Base-by-base conservation (phyloP, 2,329 filamentous ascomycete species). In the Talaromyces sp. region DNA sequence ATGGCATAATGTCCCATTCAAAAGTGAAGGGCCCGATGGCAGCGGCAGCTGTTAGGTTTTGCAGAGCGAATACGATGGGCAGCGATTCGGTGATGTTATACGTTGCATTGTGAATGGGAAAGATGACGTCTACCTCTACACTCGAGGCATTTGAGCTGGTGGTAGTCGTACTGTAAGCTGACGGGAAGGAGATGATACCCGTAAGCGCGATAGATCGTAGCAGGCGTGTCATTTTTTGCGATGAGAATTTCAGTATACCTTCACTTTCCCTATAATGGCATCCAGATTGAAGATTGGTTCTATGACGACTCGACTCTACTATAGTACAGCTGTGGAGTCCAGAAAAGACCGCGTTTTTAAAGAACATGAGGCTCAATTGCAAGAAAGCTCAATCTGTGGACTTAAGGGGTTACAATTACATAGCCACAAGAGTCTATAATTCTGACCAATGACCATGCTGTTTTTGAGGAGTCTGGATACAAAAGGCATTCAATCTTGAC, bases 41-140 rank as follows among this genome's bases (percentile, higher is more conserved):
- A 40, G 59, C 43, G 13, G 59, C 59, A 17, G 59, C n/a, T n/a
- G 43, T 38, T 38, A 61, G 45, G n/a, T 61, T 61, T 22, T 61
- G 59, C 3, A 61, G 59, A 19, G 59, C 59, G 31, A 61, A 61
- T n/a, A 53, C 31, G 45, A 61, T 51, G 8, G 59, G 59, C 11
- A 61, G 59, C 19, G 59, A 61, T 53, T 61, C 22, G 5, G 59
- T 61, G 27, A 51, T 27, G 13, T 61, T 61, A 19, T 61, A 61
- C 2, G 59, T 61, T 51, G 47, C 45, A 5, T 53, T 61, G 29
- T 61, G 59, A 25, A 61, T 40, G 6, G 59, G 59, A 53, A 61
- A 61, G 31, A 61, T 53, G n/a, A 61, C 17, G 22, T 61, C 59
- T 51, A 61, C 45, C 59, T 61, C 59, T 61, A 61, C 15, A 29